phyloP scores from a whole-genome alignment of 2,329 filamentous ascomycete species.

The Beauveria sp. region DNA sequence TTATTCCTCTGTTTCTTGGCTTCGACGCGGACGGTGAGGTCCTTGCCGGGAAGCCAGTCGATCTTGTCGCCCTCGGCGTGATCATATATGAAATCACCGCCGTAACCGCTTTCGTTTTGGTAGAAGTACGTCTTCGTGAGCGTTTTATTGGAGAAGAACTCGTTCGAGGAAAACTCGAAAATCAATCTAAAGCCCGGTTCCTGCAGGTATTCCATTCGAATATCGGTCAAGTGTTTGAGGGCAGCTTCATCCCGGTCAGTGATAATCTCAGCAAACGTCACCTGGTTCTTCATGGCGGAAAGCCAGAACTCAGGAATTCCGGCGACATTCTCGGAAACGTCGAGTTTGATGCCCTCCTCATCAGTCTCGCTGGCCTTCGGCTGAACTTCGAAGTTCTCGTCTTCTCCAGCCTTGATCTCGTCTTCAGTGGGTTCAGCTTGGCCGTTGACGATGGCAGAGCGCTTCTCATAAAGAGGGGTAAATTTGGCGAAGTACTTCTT shows the following conservation, averaged over 20 bases:
- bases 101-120: slow-evolving; percentile 96
- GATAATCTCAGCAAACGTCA: slow-evolving; percentile 95
- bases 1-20: slow-evolving; percentile 99
- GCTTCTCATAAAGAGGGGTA: slow-evolving; percentile 93
- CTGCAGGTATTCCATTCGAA: slow-evolving; percentile 99
- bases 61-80: slow-evolving; percentile 98
- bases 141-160: slow-evolving; percentile 95
- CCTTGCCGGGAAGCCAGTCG: slow-evolving; percentile 88
- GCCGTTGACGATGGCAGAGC: slow-evolving; percentile 87
- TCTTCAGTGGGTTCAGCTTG: slow-evolving; percentile 74
- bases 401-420: slow-evolving; percentile 81
- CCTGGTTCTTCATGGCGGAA: slow-evolving; percentile 99
- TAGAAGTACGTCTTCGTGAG: slow-evolving; percentile 99
- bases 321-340: slow-evolving; percentile 48
- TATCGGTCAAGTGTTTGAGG: slow-evolving; percentile 81
- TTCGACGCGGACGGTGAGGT: slow-evolving; percentile 89
- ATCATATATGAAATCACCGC: slow-evolving; percentile 98
- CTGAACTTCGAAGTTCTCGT: slow-evolving; percentile 67
- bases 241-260: slow-evolving; percentile 94
- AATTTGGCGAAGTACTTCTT: slow-evolving; percentile 99
- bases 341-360: slow-evolving; percentile 47
- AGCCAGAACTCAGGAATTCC: slow-evolving; percentile 99
- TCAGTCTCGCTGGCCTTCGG: slow-evolving; percentile 62
- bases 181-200: slow-evolving; percentile 96
- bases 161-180: slow-evolving; percentile 92